Evolutionary conservation across 306 rosid species (phyloP), one percentile per base, ranked within the genome.

Genomic region (Pterocarpus macrocarpus): DNA sequence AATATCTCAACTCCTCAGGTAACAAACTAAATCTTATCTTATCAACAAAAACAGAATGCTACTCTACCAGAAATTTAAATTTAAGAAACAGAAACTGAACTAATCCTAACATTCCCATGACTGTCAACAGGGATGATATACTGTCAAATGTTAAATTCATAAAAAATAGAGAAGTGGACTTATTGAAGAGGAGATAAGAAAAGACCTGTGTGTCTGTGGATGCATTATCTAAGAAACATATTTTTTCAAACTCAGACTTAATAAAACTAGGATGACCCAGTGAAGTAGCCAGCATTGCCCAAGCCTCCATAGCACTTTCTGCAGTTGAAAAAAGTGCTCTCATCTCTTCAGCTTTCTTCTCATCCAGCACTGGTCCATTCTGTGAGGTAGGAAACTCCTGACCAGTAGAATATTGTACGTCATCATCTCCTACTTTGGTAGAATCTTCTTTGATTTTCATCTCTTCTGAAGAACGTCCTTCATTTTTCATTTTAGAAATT

Each of bases 281-380:
- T 67, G 99, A 93, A 63, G 93, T 90, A 49, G 95, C 97, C 63
- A 95, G 97, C 99, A 95, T 89, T 49, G 99, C 95, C 99, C 99
- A 95, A 57, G 99, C 99, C 88, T 95, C 99, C 86, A 95, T 79
- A 59, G 99, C 99, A 85, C 88, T 95, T 88, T 95, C 99, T 39
- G 99, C 99, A 66, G 92, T 89, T 80, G 90, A 89, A 79, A 95
- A 95, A 61, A 95, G 95, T 56, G 75, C 85, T 89, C 70, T 93
- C 97, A 93, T 95, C 84, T 95, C 99, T 82, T 90, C 90, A 45
- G 90, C 87, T 78, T 80, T 86, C 79, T 89, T 87, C 86, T 90
- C 94, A 64, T 88, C 92, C 83, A 93, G 74, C 64, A 74, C 43
- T 53, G 75, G 73, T 38, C 80, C 90, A 73, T 84, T 88, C 59